A percentile compares a stretch with the other conserved stretches of the same genome.
Evolutionary conservation across 139 green algal genomes (phyloP).

Genomic region (Chlorokybus atmophyticus): DNA sequence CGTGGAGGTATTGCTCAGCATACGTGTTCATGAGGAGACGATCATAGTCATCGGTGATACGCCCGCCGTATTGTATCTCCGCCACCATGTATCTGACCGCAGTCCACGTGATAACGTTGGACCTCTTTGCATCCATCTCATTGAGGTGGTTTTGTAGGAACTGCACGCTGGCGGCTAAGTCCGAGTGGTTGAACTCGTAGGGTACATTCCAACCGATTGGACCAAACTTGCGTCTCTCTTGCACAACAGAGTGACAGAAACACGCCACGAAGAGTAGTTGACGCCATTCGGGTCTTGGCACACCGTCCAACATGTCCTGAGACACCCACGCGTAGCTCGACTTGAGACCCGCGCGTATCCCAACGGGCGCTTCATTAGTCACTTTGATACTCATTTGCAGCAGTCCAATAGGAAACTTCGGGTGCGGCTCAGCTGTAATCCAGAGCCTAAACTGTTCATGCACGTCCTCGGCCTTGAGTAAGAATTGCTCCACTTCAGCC

Average conservation of each 20-base stretch:
- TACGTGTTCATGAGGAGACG: constrained; percentile 83
- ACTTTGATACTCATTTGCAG: constrained; percentile 80
- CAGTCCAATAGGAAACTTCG: constrained; percentile 82
- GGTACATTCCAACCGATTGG: constrained; percentile 91
- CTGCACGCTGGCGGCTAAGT: constrained; percentile 71
- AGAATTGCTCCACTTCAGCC: constrained; percentile 72
- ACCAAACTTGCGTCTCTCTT: constrained; percentile 88
- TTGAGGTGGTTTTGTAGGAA: constrained; percentile 85
- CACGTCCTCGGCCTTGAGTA: constrained; percentile 43
- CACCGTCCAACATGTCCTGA: constrained; percentile 71
- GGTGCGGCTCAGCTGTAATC: constrained; percentile 85
- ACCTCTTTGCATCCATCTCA: constrained; percentile 81
- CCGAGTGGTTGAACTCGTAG: constrained; percentile 88
- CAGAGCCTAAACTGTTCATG: constrained; percentile 76
- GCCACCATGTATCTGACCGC: constrained; percentile 80
- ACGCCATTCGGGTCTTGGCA: constrained; percentile 66
- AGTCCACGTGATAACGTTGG: constrained; percentile 35
- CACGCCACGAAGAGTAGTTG: constrained; percentile 83
- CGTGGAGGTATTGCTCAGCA: constrained; percentile 58
- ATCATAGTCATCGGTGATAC: constrained; percentile 92
- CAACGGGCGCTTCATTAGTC: constrained; percentile 83
- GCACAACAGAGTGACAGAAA: constrained; percentile 77
- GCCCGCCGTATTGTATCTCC: constrained; percentile 84
- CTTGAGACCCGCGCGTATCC: constrained; percentile 76
- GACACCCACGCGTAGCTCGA: constrained; percentile 71